phyloP scores from a whole-genome alignment of 371 early-diverging fungal genomes.

The Circinella umbellata region DNA sequence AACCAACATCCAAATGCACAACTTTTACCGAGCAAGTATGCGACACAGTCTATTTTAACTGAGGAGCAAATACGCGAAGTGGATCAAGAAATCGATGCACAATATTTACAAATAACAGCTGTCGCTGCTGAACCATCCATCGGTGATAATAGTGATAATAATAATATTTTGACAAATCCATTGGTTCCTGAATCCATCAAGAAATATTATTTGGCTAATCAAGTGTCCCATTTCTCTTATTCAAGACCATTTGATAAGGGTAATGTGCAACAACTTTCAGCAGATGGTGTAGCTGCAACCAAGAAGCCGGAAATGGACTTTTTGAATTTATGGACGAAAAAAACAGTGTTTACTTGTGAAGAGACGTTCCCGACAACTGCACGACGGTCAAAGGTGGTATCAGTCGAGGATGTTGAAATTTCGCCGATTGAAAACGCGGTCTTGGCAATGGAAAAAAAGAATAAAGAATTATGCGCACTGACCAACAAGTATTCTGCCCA shows the following conservation, averaged over 20 bases:
- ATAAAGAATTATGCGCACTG: constrained; percentile 60
- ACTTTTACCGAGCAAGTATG: constrained; percentile 52
- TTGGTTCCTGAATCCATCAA: constrained; percentile 53
- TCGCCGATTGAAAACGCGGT: constrained; percentile 86
- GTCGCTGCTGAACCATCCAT: constrained; percentile 65
- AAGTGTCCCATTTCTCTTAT: constrained; percentile 69
- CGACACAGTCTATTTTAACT: constrained; percentile 26
- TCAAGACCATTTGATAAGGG: constrained; percentile 54
- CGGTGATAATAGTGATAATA: neutral
- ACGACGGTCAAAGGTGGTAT: constrained; percentile 63
- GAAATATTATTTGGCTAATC: constrained; percentile 68
- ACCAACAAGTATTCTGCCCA: constrained; percentile 57
- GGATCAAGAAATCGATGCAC: constrained; percentile 55
- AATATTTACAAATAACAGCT: constrained; percentile 74
- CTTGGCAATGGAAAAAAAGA: constrained; percentile 73
- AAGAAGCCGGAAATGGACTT: constrained; percentile 63
- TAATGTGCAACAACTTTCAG: neutral
- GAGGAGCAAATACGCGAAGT: constrained; percentile 59
- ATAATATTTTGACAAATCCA: constrained; percentile 34
- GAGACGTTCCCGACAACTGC: constrained; percentile 74
- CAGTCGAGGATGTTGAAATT: constrained; percentile 54
- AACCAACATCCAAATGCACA: constrained; percentile 70
- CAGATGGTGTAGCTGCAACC: neutral
- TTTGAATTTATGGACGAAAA: constrained; percentile 80
- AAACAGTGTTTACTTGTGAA: constrained; percentile 67